Conservation (phyloP, 2,329 filamentous ascomycete genomes). For the Exophiala viscosa region DNA sequence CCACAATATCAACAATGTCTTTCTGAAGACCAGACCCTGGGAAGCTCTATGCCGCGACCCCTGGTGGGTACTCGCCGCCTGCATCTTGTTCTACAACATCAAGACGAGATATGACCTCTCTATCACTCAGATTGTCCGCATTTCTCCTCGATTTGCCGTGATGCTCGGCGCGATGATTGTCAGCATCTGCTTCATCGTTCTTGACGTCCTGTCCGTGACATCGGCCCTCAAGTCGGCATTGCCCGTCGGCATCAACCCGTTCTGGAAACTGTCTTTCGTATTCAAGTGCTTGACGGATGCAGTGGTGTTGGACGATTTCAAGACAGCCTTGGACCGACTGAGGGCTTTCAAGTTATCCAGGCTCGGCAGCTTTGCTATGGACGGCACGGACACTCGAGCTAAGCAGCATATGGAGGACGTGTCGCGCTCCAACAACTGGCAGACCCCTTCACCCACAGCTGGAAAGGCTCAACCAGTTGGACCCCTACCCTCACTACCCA, state of each 20-base stretch:
- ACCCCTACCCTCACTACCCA: slow-evolving; percentile 15
- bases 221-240: slow-evolving; percentile 40
- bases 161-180: slow-evolving; percentile 60
- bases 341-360: slow-evolving; percentile 29
- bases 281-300: slow-evolving; percentile 61
- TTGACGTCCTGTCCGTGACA: slow-evolving; percentile 60
- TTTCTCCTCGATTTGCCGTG: slow-evolving; percentile 62
- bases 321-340: slow-evolving; percentile 44
- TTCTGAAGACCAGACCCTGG: slow-evolving; percentile 50
- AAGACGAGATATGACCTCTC: slow-evolving; percentile 57
- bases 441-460: slow-evolving; percentile 14
- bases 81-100: slow-evolving; percentile 56
- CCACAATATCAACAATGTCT: slow-evolving; percentile 46
- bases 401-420: slow-evolving; percentile 25
- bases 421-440: slow-evolving; percentile 22
- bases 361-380: slow-evolving; percentile 28
- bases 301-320: slow-evolving; percentile 61
- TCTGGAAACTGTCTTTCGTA: slow-evolving; percentile 58
- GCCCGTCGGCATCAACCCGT: slow-evolving; percentile 60
- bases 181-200: slow-evolving; percentile 57
- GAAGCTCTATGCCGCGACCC: slow-evolving; percentile 58
- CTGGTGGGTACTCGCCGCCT: slow-evolving; percentile 58
- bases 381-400: slow-evolving; percentile 17
- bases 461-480: slow-evolving; percentile 15
- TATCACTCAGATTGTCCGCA: slow-evolving; percentile 54